Evolutionary conservation across 495 filamentous ascomycete genomes (phyloP).

Genomic region (Lepidopterella palustris): DNA sequence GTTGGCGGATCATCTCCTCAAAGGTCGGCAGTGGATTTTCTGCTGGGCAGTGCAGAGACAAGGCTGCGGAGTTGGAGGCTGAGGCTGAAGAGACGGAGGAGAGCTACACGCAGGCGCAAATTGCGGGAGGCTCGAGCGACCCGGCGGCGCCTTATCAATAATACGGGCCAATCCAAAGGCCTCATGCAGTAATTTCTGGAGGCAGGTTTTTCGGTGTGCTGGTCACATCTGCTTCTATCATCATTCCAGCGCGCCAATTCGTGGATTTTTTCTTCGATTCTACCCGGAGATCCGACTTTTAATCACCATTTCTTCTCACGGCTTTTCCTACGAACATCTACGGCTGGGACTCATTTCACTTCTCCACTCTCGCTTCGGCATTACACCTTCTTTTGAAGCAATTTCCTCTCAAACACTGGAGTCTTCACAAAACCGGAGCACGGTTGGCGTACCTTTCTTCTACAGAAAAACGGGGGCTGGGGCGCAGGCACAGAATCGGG

Average conservation of each 20-base stretch:
- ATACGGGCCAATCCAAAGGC: conserved; percentile 14
- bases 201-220: conserved; percentile 20
- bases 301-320: conserved; percentile 23
- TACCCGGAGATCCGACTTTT: conserved; percentile 26
- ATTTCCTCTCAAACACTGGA: conserved; percentile 4
- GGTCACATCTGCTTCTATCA: conserved; percentile 23
- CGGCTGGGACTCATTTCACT: neutral
- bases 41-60: conserved; percentile 74
- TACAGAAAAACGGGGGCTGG: neutral
- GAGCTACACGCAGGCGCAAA: conserved; percentile 24
- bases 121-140: conserved; percentile 24
- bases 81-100: conserved; percentile 17
- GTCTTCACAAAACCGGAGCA: conserved; percentile 4
- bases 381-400: conserved; percentile 5
- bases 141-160: conserved; percentile 24
- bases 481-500: conserved; percentile 1
- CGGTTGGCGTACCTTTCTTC: conserved; percentile 1
- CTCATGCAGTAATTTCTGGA: conserved; percentile 1
- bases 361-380: conserved; percentile 19
- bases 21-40: conserved; percentile 85
- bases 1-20: conserved; percentile 79
- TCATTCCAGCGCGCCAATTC: neutral
- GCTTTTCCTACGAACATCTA: conserved; percentile 12
- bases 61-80: conserved; percentile 51
- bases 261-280: neutral